Evolutionary conservation across 306 rosid species (phyloP).

Genomic region (Casuarina cunninghamiana): DNA sequence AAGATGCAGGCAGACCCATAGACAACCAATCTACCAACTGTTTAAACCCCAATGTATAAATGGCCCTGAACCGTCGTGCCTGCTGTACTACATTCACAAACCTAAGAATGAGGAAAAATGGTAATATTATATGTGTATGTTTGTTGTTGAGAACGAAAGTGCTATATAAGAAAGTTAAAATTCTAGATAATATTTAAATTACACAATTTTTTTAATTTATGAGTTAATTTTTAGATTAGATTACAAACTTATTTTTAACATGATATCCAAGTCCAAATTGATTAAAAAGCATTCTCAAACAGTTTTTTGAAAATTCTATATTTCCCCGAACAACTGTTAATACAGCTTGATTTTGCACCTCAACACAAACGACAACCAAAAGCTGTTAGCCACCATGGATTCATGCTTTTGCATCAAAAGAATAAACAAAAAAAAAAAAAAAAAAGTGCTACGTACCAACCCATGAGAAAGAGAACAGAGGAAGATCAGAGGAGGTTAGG

Average conservation of each 20-base stretch:
- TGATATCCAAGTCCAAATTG: too few relatives aligned
- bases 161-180: too few relatives aligned
- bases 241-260: too few relatives aligned
- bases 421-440: neutral
- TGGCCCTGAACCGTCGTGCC: constrained; percentile 27
- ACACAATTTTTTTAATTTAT: too few relatives aligned
- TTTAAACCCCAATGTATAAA: constrained; percentile 10
- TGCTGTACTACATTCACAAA: constrained; percentile 7
- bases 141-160: too few relatives aligned
- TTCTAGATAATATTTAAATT: too few relatives aligned
- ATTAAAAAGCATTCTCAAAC: too few relatives aligned
- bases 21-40: constrained; percentile 35
- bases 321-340: too few relatives aligned
- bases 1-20: constrained; percentile 27
- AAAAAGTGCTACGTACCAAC: constrained; percentile 19
- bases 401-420: neutral
- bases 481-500: neutral
- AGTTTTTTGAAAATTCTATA: too few relatives aligned
- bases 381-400: constrained; percentile 27
- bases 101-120: neutral
- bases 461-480: constrained; percentile 24
- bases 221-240: too few relatives aligned
- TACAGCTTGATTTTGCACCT: neutral
- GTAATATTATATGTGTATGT: too few relatives aligned
- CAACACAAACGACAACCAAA: constrained; percentile 12